Evolutionary conservation across 495 filamentous ascomycete genomes (phyloP).

Genomic region (Penicillium psychrofluorescens): DNA sequence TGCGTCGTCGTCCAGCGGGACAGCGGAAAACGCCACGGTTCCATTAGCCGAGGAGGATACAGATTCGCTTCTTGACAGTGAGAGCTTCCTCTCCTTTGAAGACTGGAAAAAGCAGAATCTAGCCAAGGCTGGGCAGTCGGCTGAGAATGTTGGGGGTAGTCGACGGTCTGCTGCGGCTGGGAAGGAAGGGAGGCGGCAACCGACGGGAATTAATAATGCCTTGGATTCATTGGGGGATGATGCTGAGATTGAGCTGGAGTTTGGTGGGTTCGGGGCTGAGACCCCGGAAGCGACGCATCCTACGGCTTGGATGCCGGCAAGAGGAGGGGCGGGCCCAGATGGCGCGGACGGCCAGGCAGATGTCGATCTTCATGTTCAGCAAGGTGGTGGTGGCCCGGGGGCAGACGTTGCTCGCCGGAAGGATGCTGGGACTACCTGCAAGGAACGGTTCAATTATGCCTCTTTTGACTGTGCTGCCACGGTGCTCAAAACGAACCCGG

Average conservation of each 20-base stretch:
- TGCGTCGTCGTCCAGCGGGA: not conserved
- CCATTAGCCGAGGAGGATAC: constrained; percentile 28
- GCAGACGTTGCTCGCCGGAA: constrained; percentile 57
- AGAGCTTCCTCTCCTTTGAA: constrained; percentile 92
- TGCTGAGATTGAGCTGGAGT: constrained; percentile 83
- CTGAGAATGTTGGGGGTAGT: constrained; percentile 55
- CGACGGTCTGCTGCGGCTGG: constrained; percentile 28
- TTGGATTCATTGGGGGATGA: constrained; percentile 79
- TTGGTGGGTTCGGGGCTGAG: constrained; percentile 58
- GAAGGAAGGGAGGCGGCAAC: constrained; percentile 38
- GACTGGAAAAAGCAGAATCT: constrained; percentile 97
- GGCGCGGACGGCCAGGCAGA: constrained; percentile 12
- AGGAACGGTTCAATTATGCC: constrained; percentile 93
- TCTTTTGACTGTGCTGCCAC: constrained; percentile 96
- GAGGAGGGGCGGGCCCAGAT: constrained; percentile 19
- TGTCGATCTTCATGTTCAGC: constrained; percentile 14
- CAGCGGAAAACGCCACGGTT: not conserved
- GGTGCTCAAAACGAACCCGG: constrained; percentile 78
- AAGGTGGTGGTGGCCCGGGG: constrained; percentile 20
- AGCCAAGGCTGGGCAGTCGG: constrained; percentile 76
- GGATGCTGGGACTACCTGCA: constrained; percentile 91
- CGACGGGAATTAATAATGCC: constrained; percentile 53
- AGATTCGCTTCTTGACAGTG: constrained; percentile 69
- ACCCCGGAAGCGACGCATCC: constrained; percentile 28
- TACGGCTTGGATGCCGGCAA: constrained; percentile 31